Evolutionary conservation across 192 early-diverging fungal genomes (phyloP).

Genomic region (Gryganskiella cystojenkinii): DNA sequence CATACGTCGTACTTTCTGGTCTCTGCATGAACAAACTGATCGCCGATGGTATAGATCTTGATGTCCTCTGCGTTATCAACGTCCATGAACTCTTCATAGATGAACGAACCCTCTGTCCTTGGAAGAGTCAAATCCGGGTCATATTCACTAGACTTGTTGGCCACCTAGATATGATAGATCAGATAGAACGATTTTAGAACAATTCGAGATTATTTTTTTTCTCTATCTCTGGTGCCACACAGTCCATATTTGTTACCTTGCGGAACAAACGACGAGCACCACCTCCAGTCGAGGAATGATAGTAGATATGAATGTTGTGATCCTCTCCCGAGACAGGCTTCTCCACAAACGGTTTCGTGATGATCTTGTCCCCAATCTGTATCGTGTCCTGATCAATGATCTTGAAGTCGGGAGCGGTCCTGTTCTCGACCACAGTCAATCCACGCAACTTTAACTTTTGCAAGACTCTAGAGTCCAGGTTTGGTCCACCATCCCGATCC

Average conservation of each 20-base stretch:
- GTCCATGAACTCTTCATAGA: conserved; percentile 95
- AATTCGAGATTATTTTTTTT: too few relatives aligned
- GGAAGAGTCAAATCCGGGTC: conserved; percentile 70
- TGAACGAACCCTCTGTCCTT: conserved; percentile 80
- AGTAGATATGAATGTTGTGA: conserved; percentile 98
- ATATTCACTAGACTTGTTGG: conserved; percentile 95
- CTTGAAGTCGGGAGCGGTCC: conserved; percentile 41
- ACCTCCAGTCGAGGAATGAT: conserved; percentile 81
- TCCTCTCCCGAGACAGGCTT: conserved; percentile 96
- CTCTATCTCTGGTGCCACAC: too few relatives aligned
- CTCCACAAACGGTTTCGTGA: conserved; percentile 97
- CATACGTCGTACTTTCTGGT: conserved; percentile 83
- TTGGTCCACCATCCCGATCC: conserved; percentile 72
- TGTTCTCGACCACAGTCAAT: conserved; percentile 55
- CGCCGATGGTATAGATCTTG: conserved; percentile 95
- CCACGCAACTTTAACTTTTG: conserved; percentile 63
- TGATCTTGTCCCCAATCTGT: conserved; percentile 68
- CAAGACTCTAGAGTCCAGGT: conserved; percentile 61
- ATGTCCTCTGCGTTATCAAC: conserved; percentile 95
- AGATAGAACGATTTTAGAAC: too few relatives aligned
- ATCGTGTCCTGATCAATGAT: conserved; percentile 75
- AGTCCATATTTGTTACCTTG: conserved; percentile 63
- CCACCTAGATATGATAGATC: conserved; percentile 69
- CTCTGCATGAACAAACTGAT: conserved; percentile 89
- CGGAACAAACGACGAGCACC: conserved; percentile 80